These are phyloP conservation scores for Patellifolia procumbens DNA, from an alignment of 179 eudicot species.

Conservation along the genomic window DNA sequence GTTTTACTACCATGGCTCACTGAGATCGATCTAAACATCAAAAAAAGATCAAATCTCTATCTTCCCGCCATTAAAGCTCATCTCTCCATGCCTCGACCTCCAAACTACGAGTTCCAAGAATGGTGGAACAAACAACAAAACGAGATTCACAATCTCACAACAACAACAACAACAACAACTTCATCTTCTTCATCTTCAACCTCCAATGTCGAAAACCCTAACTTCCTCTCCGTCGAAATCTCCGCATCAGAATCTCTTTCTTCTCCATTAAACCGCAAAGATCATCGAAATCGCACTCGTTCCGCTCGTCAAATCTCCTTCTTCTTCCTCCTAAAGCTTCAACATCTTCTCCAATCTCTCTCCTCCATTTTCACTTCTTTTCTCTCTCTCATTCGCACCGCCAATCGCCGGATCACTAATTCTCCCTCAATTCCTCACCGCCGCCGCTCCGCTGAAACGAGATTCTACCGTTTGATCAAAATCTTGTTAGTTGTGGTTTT, in stretches of 20 bases:
- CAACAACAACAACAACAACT: neutral
- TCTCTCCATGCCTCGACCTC: constrained; percentile 72
- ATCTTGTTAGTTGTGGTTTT: constrained; percentile 44
- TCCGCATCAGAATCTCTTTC: constrained; percentile 21
- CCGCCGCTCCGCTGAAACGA: constrained; percentile 33
- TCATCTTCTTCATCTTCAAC: constrained; percentile 19
- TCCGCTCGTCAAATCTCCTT: constrained; percentile 63
- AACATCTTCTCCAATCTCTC: constrained; percentile 49
- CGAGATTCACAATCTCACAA: constrained; percentile 20
- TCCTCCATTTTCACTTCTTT: constrained; percentile 38
- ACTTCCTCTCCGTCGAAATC: constrained; percentile 45
- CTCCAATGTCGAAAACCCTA: constrained; percentile 25
- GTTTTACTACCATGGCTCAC: neutral
- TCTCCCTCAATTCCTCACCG: constrained; percentile 17
- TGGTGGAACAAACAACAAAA: constrained; percentile 87
- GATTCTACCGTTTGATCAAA: constrained; percentile 52
- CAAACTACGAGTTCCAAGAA: constrained; percentile 83
- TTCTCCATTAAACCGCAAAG: constrained; percentile 34
- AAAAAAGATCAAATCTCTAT: neutral
- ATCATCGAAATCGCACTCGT: constrained; percentile 49
- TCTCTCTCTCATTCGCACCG: constrained; percentile 48
- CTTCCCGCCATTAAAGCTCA: constrained; percentile 21
- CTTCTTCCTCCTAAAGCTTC: constrained; percentile 51
- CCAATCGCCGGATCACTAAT: constrained; percentile 48
- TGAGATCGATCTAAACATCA: neutral